Percentiles rank a stretch among this genome's conserved stretches.
phyloP scores from a whole-genome alignment of 1,139 yeast species.

The Yamadazyma songkhlaensis region DNA sequence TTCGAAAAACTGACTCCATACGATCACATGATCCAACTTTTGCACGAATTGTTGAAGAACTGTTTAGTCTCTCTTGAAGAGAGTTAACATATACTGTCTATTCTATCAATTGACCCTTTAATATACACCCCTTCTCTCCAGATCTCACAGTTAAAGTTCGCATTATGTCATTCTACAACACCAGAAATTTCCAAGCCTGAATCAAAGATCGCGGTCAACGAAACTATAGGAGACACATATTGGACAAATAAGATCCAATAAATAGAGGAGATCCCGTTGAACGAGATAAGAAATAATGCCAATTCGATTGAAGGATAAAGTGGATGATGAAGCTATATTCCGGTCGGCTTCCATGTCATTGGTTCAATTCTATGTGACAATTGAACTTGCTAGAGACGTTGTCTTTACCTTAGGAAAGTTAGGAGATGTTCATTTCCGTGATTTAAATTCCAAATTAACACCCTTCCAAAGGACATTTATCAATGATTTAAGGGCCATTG shows the following conservation, averaged over 20 bases:
- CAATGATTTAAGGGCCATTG: constrained; percentile 65
- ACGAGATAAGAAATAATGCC: constrained; percentile 5
- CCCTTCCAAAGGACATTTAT: constrained; percentile 88
- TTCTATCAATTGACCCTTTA: too few relatives aligned
- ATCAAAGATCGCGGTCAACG: constrained; percentile 1
- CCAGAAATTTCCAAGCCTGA: not conserved
- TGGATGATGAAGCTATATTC: constrained; percentile 22
- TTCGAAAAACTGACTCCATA: too few relatives aligned
- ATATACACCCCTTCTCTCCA: too few relatives aligned
- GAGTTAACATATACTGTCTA: too few relatives aligned
- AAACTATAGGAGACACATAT: not conserved
- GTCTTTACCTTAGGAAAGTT: constrained; percentile 78
- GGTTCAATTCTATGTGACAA: constrained; percentile 89
- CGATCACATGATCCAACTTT: too few relatives aligned
- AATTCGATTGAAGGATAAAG: constrained; percentile 8
- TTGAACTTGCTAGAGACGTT: constrained; percentile 84
- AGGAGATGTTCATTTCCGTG: constrained; percentile 87
- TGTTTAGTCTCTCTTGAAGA: too few relatives aligned
- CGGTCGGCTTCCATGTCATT: constrained; percentile 94
- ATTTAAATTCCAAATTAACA: constrained; percentile 73
- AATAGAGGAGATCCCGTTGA: not conserved
- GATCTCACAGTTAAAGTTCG: too few relatives aligned
- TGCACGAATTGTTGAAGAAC: too few relatives aligned
- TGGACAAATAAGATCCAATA: not conserved
- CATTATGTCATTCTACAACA: too few relatives aligned